These are phyloP conservation scores for Amanita thiersii DNA, from an alignment of 768 basidiomycete genomes.

Conservation along the genomic window DNA sequence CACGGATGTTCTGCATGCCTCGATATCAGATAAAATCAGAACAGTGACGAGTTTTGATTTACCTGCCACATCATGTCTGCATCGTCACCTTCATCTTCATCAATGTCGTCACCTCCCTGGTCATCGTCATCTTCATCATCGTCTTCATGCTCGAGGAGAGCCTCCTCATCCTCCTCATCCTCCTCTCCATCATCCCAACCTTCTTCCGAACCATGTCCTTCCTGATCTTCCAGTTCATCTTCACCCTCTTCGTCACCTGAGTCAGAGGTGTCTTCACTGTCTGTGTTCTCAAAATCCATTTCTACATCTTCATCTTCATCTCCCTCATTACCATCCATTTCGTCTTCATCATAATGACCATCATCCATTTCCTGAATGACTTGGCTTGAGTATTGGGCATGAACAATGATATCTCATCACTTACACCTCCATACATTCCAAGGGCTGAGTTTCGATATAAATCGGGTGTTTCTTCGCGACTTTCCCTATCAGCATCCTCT, in stretches of 20 bases:
- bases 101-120: conserved; percentile 35
- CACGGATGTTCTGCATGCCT: conserved; percentile 41
- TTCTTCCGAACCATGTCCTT: conserved; percentile 42
- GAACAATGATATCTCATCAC: conserved; percentile 20
- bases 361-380: conserved; percentile 76
- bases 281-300: conserved; percentile 81
- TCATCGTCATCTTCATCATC: conserved; percentile 47
- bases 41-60: conserved; percentile 2
- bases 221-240: conserved; percentile 62
- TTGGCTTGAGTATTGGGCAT: conserved; percentile 7
- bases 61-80: conserved; percentile 31
- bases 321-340: conserved; percentile 77
- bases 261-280: conserved; percentile 73
- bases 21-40: neutral
- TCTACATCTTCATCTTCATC: conserved; percentile 80
- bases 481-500: conserved; percentile 44
- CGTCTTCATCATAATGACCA: conserved; percentile 61
- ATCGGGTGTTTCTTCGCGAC: conserved; percentile 81
- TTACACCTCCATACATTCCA: conserved; percentile 89
- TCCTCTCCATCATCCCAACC: conserved; percentile 46
- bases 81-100: conserved; percentile 19
- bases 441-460: conserved; percentile 94
- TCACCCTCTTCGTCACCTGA: conserved; percentile 64
- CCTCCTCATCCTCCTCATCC: conserved; percentile 41
- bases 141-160: conserved; percentile 29